Base-by-base conservation (phyloP, 1,139 yeast genomes). In the Yamadazyma oceani region DNA sequence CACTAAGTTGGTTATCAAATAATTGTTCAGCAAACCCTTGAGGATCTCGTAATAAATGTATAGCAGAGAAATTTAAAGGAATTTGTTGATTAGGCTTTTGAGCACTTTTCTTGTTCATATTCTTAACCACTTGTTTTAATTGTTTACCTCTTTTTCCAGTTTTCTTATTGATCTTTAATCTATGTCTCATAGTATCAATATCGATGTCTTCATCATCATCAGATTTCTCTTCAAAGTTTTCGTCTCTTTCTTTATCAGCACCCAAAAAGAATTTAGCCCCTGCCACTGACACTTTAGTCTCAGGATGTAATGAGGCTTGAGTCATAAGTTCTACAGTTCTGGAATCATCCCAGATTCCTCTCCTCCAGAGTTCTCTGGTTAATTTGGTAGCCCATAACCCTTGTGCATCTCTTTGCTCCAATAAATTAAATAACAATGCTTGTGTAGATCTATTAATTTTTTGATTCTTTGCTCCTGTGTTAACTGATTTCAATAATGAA, bases 301-400 rank as follows among this genome's bases (percentile, higher is more conserved):
- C 95, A 9, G 85, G 80, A 56, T 89, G 96, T 43, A 86, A 63
- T 2, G 97, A 89, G 1, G 97, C 97, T 54, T 88, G 95, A 2
- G 95, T 85, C 97, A 94, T 90, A 53, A 92, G 80, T 62, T 92
- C 98, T 17, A 92, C 96, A 0, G 97, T 85, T 51, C 97, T 73
- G 1, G 96, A 78, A 62, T 92, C 99, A 60, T 89, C 97, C 99
- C 99, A 92, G 43, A 92, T 85, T 55, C 96, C 96, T 57, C 97
- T 75, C 66, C 95, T 78, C 99, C 99, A 92, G 39, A 92, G 72
- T 60, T 92, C 97, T 58, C 97, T 77, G 7, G 97, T 89, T 39
- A 92, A 70, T 55, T 88, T 89, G 8, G 97, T 86, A 4, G 98
- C 97, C 97, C 98, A 92, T 22, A 92, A 66, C 28, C 97, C 97